Evolutionary conservation across 176 grass and related monocot genomes (phyloP).

Genomic region (Cymbopogon citratus): DNA sequence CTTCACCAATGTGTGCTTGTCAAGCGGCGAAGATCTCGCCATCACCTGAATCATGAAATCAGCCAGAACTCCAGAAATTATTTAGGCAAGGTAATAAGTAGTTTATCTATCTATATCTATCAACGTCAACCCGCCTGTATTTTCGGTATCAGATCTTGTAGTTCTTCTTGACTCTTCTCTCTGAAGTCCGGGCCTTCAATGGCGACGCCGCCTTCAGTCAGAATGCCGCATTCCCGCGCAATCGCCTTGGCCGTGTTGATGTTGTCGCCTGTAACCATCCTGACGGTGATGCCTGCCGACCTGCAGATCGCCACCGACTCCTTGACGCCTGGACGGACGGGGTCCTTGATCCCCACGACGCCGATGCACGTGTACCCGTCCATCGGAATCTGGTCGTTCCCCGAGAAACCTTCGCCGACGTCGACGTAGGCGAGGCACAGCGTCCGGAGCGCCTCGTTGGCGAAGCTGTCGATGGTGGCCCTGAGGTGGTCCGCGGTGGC

Average conservation of each 20-base stretch:
- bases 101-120: background rate
- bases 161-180: conserved; percentile 51
- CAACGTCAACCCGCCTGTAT: conserved; percentile 54
- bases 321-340: conserved; percentile 81
- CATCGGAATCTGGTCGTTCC: conserved; percentile 49
- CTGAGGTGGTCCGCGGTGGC: conserved; percentile 41
- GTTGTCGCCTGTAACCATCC: conserved; percentile 98
- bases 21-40: conserved; percentile 90
- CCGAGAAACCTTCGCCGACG: conserved; percentile 47
- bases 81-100: background rate
- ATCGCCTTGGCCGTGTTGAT: conserved; percentile 98
- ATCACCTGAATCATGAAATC: conserved; percentile 56
- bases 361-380: conserved; percentile 87
- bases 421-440: conserved; percentile 84
- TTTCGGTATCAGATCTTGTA: conserved; percentile 63
- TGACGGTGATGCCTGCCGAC: conserved; percentile 80
- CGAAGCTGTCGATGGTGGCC: conserved; percentile 71
- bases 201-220: conserved; percentile 72
- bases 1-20: conserved; percentile 89
- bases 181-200: conserved; percentile 96
- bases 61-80: background rate
- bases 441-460: conserved; percentile 86
- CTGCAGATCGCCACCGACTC: conserved; percentile 86
- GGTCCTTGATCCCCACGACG: conserved; percentile 93
- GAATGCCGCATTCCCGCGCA: conserved; percentile 85